These are phyloP conservation scores for Mallotus japonicus DNA, from an alignment of 441 rosid genomes.

Conservation along the genomic window DNA sequence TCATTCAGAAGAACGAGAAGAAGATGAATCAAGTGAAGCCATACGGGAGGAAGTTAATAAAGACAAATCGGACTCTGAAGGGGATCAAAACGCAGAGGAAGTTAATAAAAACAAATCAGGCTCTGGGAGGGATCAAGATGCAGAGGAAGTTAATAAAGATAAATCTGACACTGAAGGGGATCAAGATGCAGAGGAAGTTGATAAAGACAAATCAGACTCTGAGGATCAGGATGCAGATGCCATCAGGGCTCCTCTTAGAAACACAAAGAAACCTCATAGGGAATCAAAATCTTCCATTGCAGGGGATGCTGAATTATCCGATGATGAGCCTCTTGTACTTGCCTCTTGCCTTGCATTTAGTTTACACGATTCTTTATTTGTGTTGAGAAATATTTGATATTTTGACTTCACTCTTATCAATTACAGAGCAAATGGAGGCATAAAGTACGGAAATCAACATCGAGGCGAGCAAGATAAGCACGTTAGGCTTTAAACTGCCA, in stretches of 20 bases:
- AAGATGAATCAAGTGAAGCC: constrained; percentile 42
- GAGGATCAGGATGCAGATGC: constrained; percentile 38
- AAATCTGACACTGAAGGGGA: constrained; percentile 45
- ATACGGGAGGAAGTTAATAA: constrained; percentile 38
- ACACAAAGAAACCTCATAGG: constrained; percentile 18
- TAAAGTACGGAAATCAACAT: constrained; percentile 58
- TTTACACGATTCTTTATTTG: not conserved
- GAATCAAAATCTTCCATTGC: constrained; percentile 28
- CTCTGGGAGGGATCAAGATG: constrained; percentile 41
- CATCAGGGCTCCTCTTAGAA: constrained; percentile 29
- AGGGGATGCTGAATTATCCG: constrained; percentile 58
- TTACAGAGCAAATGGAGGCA: constrained; percentile 88
- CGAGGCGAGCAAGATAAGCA: constrained; percentile 30
- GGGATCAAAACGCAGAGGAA: constrained; percentile 40
- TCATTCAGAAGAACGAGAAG: constrained; percentile 35
- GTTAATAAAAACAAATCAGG: constrained; percentile 41
- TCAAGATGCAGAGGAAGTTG: constrained; percentile 41
- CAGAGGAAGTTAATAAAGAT: constrained; percentile 41
- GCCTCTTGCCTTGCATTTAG: constrained; percentile 21
- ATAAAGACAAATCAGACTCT: constrained; percentile 42
- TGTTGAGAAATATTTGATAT: not conserved
- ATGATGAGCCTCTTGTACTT: constrained; percentile 92
- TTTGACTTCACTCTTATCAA: constrained; percentile 23
- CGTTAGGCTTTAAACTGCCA: constrained; percentile 26
- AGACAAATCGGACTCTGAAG: constrained; percentile 46